Conservation (phyloP, 2,329 filamentous ascomycete genomes). For the Peltaster fructicola region DNA sequence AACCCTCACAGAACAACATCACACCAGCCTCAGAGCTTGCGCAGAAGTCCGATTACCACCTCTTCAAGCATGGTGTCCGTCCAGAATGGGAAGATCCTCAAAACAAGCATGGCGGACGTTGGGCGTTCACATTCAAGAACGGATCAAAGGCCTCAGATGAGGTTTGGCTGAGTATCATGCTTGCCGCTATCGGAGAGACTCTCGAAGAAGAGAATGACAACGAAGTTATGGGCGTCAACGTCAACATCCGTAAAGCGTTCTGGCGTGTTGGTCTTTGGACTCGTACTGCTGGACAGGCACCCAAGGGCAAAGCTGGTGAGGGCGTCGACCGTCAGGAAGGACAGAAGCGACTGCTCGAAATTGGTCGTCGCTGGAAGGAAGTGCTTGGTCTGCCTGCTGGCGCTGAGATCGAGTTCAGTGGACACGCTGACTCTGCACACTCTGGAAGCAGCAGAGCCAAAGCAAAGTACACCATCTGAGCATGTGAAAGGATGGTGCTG, state of each 20-base stretch:
- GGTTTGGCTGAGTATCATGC: constrained; percentile 96
- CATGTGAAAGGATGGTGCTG: neutral
- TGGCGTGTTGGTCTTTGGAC: constrained; percentile 98
- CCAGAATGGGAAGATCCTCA: constrained; percentile 97
- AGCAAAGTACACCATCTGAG: constrained; percentile 74
- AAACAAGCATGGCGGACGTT: constrained; percentile 99
- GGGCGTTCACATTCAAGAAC: constrained; percentile 96
- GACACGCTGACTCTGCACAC: constrained; percentile 86
- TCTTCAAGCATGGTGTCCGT: constrained; percentile 94
- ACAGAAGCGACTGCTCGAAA: constrained; percentile 64
- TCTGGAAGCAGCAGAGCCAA: constrained; percentile 88
- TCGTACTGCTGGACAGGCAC: constrained; percentile 64
- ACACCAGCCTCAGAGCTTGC: constrained; percentile 87
- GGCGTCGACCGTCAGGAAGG: constrained; percentile 47
- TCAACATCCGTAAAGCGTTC: constrained; percentile 97
- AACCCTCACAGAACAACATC: constrained; percentile 71
- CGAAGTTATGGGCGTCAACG: constrained; percentile 97
- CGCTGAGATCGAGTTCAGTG: constrained; percentile 84
- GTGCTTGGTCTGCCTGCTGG: constrained; percentile 60
- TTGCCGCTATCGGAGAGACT: constrained; percentile 91
- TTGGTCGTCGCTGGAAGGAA: constrained; percentile 85
- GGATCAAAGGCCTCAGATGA: constrained; percentile 93
- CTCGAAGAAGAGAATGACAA: constrained; percentile 88
- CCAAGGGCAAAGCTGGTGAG: constrained; percentile 45
- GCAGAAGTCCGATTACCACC: constrained; percentile 96